phyloP scores from a whole-genome alignment of 2,329 filamentous ascomycete genomes.

The Purpureocillium takamizusanense region DNA sequence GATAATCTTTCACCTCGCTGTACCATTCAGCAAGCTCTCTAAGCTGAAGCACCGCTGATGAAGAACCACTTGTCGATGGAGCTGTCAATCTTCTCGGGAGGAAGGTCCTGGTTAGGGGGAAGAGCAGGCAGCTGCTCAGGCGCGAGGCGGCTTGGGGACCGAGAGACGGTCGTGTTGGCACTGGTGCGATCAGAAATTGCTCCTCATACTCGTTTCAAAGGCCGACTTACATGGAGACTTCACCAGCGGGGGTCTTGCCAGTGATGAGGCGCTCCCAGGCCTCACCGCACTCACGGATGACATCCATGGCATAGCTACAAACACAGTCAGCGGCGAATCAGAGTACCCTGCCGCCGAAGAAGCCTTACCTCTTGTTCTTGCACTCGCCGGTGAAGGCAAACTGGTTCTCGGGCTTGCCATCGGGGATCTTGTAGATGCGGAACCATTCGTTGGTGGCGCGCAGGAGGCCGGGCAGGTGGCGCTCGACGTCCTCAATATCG shows the following conservation, averaged over 20 bases:
- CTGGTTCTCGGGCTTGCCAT: constrained; percentile 99
- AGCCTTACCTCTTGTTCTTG: constrained; percentile 96
- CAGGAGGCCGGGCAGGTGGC: constrained; percentile 91
- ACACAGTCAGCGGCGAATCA: constrained; percentile 2
- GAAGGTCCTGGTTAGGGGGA: constrained; percentile 68
- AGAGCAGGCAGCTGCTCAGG: constrained; percentile 65
- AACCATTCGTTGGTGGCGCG: constrained; percentile 99
- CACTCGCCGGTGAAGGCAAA: constrained; percentile 99
- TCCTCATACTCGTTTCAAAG: constrained; percentile 15
- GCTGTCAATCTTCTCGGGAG: constrained; percentile 81
- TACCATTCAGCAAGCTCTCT: constrained; percentile 22
- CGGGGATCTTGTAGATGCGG: constrained; percentile 99
- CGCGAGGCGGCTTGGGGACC: constrained; percentile 65
- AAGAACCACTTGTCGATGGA: constrained; percentile 99
- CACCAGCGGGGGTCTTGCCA: constrained; percentile 73
- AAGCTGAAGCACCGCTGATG: constrained; percentile 91
- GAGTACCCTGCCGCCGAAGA: no score
- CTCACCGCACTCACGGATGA: constrained; percentile 91
- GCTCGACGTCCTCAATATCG: constrained; percentile 97
- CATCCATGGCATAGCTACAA: constrained; percentile 77
- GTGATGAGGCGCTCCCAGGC: constrained; percentile 95
- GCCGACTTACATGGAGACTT: constrained; percentile 69
- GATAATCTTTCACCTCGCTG: neutral
- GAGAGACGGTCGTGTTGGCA: constrained; percentile 67
- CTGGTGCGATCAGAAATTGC: constrained; percentile 30